A percentile compares a stretch with the other conserved stretches of the same genome.
These are phyloP conservation scores for Schizopora paradoxa DNA, from an alignment of 1,284 basidiomycete species.

Conservation along the genomic window DNA sequence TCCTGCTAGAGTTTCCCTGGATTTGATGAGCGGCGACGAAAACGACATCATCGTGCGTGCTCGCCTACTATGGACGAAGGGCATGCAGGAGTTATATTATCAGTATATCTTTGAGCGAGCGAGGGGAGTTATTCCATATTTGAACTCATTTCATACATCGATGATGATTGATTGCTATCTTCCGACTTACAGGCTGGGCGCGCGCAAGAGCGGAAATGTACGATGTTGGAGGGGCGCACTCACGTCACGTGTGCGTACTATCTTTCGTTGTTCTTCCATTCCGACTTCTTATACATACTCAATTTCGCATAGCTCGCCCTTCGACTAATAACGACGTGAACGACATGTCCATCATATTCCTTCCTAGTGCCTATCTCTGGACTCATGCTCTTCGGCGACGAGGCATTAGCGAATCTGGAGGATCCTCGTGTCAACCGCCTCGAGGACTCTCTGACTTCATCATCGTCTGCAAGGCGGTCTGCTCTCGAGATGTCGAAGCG, in stretches of 20 bases:
- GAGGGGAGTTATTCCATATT: constrained; percentile 2
- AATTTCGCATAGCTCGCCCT: too few relatives aligned
- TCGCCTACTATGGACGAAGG: constrained; percentile 44
- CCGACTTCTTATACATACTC: too few relatives aligned
- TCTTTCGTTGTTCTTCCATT: too few relatives aligned
- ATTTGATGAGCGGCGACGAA: constrained; percentile 61
- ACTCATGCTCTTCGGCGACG: constrained; percentile 39
- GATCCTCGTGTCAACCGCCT: constrained; percentile 54
- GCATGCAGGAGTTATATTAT: constrained; percentile 32
- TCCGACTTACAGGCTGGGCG: constrained; percentile 4
- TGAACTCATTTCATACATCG: not conserved
- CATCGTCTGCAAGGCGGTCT: constrained; percentile 42
- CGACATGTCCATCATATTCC: constrained; percentile 58
- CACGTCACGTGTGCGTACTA: constrained; percentile 24
- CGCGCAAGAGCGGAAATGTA: constrained; percentile 34
- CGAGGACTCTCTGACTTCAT: constrained; percentile 54
- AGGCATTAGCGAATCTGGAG: constrained; percentile 55
- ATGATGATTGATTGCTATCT: not conserved
- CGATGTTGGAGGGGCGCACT: constrained; percentile 33
- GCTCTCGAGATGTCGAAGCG: constrained; percentile 43
- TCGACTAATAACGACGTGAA: constrained; percentile 65
- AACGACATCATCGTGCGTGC: constrained; percentile 71
- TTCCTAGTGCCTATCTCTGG: constrained; percentile 44
- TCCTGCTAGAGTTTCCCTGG: too few relatives aligned
- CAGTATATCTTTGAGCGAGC: constrained; percentile 31